Percentiles rank a stretch among this genome's conserved stretches.
These are phyloP conservation scores for Fusarium ambrosium DNA, from an alignment of 2,329 filamentous ascomycete genomes.

Conservation along the genomic window DNA sequence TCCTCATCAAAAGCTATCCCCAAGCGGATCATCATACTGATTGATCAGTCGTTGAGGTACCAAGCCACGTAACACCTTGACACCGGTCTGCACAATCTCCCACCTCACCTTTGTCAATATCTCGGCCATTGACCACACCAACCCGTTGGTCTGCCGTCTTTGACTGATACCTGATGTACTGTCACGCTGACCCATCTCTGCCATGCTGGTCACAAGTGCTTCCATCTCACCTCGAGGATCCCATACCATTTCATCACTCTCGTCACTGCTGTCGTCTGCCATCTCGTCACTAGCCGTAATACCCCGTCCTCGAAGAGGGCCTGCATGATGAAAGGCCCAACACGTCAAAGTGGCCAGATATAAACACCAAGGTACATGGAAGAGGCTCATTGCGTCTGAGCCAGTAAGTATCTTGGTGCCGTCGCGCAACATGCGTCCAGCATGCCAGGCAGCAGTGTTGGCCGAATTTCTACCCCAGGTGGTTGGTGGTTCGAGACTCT, in stretches of 20 bases:
- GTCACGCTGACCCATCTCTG: conserved; percentile 39
- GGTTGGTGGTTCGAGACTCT: background rate
- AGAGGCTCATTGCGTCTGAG: conserved; percentile 65
- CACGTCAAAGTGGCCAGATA: conserved; percentile 70
- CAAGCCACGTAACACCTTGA: conserved; percentile 64
- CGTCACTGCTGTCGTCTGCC: conserved; percentile 41
- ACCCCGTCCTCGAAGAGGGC: background rate
- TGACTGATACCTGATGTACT: conserved; percentile 54
- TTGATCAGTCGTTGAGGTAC: conserved; percentile 50
- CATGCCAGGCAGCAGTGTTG: conserved; percentile 65
- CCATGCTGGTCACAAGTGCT: conserved; percentile 56
- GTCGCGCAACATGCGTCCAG: conserved; percentile 65
- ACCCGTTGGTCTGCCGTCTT: conserved; percentile 63
- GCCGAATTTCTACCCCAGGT: conserved; percentile 45
- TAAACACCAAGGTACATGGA: conserved; percentile 73
- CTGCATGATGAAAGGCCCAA: conserved; percentile 69
- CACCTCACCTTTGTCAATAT: conserved; percentile 69
- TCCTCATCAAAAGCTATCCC: background rate
- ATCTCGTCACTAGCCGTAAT: background rate
- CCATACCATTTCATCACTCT: conserved; percentile 65
- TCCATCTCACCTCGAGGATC: conserved; percentile 64
- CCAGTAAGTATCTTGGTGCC: conserved; percentile 63
- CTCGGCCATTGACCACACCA: conserved; percentile 69
- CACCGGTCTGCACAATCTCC: conserved; percentile 73
- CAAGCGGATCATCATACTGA: conserved; percentile 36